Base-by-base conservation (phyloP, 2,329 filamentous ascomycete species). In the Fusarium pininemorale region DNA sequence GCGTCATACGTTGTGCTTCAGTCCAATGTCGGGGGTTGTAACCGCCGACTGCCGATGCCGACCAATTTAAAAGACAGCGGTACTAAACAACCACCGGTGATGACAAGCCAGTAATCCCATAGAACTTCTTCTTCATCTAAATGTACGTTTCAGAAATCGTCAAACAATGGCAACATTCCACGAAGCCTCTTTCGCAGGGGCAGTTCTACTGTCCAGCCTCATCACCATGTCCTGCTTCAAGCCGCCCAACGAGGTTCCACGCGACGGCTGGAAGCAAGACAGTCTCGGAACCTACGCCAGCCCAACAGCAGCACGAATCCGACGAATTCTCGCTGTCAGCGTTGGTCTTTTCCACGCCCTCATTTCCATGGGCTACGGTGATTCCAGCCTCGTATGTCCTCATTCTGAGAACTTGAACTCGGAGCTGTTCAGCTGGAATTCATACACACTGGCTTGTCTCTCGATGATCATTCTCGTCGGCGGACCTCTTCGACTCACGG, bases 71-170 rank as follows among this genome's bases (percentile, higher is more conserved):
- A 24, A 24, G 3, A 24, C 24, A 24, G 24, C 24, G 24, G 4
- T 24, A 24, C 24, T 24, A 4, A 24, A 24, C 24, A 24, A 24
- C 24, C 24, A 24, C 24, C 24, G 3, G 5, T 4, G 14, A 28
- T 9, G 24, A 24, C 24, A 13, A 56, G 8, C 7, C 24, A 18
- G 12, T 14, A 37, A 37, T 47, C 6, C 8, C 18, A 28, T 18
- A 15, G 0, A 16, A 24, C 9, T 39, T 13, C 7, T 13, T 38
- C 24, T 28, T 22, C 6, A n/a, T 1, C 24, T 13, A 20, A n/a
- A n/a, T 7, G 3, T 24, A 8, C 7, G 1, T 15, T 18, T 11
- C 7, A 20, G 1, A 0, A 42, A 10, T 22, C 1, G 0, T n/a
- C 11, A 26, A 10, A n/a, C 2, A 4, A 58, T 58, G 55, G 2